These are phyloP conservation scores for Lentinula novae-zelandiae DNA, from an alignment of 1,284 basidiomycete species.

Conservation along the genomic window DNA sequence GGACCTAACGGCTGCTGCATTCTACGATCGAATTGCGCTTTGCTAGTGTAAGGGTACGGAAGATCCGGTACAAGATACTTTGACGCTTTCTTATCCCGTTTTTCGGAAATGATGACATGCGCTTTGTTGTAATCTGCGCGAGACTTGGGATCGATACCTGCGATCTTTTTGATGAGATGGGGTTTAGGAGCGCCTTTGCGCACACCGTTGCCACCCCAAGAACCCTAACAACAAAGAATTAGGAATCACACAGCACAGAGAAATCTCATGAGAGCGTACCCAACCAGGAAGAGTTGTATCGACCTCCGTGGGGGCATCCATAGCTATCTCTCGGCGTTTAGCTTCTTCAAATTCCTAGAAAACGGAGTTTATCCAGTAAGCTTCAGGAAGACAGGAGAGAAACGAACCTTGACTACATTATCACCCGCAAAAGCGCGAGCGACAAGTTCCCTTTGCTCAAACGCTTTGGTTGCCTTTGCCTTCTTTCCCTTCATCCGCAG, in stretches of 20 bases:
- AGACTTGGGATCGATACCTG: slow-evolving; percentile 73
- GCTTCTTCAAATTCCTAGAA: slow-evolving; percentile 79
- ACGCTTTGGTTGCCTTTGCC: slow-evolving; percentile 50
- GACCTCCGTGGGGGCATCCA: slow-evolving; percentile 81
- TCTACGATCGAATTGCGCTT: slow-evolving; percentile 84
- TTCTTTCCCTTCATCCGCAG: slow-evolving; percentile 40
- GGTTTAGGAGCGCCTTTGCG: slow-evolving; percentile 57
- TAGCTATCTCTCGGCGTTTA: slow-evolving; percentile 76
- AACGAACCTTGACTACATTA: slow-evolving; percentile 80
- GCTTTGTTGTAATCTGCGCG: slow-evolving; percentile 84
- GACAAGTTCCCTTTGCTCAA: slow-evolving; percentile 87
- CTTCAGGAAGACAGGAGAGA: not conserved
- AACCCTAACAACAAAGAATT: slow-evolving; percentile 52
- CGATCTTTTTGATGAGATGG: slow-evolving; percentile 71
- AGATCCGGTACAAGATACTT: slow-evolving; percentile 88
- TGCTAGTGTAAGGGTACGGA: slow-evolving; percentile 91
- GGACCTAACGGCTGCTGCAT: slow-evolving; percentile 80
- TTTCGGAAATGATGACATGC: slow-evolving; percentile 93
- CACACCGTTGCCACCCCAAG: slow-evolving; percentile 85
- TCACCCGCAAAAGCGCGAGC: slow-evolving; percentile 95
- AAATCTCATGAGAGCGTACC: slow-evolving; percentile 47
- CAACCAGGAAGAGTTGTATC: slow-evolving; percentile 95
- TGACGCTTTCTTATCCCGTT: slow-evolving; percentile 88
- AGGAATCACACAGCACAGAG: not conserved
- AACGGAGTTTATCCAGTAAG: not conserved